phyloP scores from a whole-genome alignment of 345 rosid genomes.

The Draba incana region DNA sequence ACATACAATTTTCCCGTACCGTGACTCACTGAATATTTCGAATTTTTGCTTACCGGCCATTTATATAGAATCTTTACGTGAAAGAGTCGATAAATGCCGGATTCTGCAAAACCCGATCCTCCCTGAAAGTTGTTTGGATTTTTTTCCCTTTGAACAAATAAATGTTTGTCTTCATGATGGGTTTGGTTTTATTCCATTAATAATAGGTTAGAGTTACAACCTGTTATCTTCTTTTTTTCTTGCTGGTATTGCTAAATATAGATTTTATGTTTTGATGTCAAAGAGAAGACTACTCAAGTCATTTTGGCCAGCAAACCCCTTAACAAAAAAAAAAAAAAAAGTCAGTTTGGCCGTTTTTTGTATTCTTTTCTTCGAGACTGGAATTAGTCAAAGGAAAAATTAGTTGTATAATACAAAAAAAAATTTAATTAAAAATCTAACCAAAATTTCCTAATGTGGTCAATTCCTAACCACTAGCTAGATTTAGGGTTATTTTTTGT shows the following conservation, averaged over 20 bases:
- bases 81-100: background rate
- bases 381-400: no score
- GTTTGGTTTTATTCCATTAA: conserved; percentile 14
- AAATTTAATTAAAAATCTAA: no score
- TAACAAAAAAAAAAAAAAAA: no score
- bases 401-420: no score
- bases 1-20: conserved; percentile 32
- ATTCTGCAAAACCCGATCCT: background rate
- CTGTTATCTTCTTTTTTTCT: conserved; percentile 7
- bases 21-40: background rate
- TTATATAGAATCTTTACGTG: background rate
- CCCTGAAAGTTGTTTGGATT: background rate
- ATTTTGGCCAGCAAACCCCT: background rate
- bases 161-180: conserved; percentile 4
- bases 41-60: background rate
- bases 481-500: no score
- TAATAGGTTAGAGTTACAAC: conserved; percentile 21
- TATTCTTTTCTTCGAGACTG: background rate
- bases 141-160: conserved; percentile 1
- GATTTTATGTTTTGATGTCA: conserved; percentile 14
- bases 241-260: conserved; percentile 32
- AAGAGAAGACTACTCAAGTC: background rate
- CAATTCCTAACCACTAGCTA: no score
- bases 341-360: background rate
- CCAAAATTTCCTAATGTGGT: no score